A percentile compares a stretch with the other conserved stretches of the same genome.
These are phyloP conservation scores for Platanthera guangdongensis DNA, from an alignment of 106 monocot genomes.

Conservation along the genomic window DNA sequence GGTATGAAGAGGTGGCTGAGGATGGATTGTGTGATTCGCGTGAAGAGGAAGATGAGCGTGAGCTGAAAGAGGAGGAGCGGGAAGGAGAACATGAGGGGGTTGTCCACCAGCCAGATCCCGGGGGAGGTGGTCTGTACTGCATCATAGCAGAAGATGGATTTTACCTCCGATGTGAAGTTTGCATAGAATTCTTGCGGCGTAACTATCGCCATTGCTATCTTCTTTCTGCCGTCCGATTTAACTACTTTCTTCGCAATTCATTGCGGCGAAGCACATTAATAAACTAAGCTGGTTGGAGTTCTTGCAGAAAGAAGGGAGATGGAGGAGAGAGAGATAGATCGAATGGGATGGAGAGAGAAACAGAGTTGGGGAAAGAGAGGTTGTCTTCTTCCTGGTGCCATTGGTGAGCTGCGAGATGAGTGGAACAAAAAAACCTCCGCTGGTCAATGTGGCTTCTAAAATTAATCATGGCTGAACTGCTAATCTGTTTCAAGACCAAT, in stretches of 20 bases:
- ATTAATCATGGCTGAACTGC: too few species aligned
- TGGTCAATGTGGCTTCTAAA: too few species aligned
- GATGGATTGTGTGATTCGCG: conserved; percentile 27
- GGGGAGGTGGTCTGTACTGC: conserved; percentile 26
- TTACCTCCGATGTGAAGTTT: neutral
- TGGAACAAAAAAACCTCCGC: too few species aligned
- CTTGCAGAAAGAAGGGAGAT: neutral
- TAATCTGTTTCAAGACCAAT: too few species aligned
- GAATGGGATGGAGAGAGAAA: too few species aligned
- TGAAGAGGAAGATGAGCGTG: conserved; percentile 30
- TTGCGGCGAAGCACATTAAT: neutral
- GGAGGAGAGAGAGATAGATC: neutral
- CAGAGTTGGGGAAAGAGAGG: too few species aligned
- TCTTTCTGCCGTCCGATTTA: neutral
- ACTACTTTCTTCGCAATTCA: neutral
- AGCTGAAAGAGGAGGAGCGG: conserved; percentile 60
- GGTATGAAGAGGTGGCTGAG: conserved; percentile 42
- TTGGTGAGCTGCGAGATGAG: too few species aligned
- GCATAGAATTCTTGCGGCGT: neutral
- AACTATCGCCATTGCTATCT: neutral
- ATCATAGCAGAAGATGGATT: conserved; percentile 27
- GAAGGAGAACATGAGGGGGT: conserved; percentile 35
- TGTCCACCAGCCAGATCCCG: conserved; percentile 37
- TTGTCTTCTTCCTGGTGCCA: too few species aligned
- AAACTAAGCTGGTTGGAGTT: too few species aligned